Evolutionary conservation across 2,329 filamentous ascomycete genomes (phyloP), one percentile per base, ranked within the genome.

Genomic region (Colletotrichum abscissum): DNA sequence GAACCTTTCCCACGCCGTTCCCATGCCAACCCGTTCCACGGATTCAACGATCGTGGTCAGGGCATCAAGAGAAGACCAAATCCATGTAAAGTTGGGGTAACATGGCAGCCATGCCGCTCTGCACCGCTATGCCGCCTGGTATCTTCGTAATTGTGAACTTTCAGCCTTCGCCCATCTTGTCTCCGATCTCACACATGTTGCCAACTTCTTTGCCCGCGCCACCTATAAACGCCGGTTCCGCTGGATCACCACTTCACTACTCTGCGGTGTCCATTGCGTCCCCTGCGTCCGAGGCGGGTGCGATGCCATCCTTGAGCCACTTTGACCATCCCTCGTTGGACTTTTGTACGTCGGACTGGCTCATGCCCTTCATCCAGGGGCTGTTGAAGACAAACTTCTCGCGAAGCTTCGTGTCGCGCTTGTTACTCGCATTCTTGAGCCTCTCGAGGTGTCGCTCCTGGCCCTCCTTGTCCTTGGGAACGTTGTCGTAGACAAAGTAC

Each of bases 371-470:
- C 81, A 97, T 87, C 83, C 95, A 96, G 75, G 94, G 89, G 73
- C 92, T 92, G 87, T 95, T 93, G 84, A 92, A 92, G 75, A 97
- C 91, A 82, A 95, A 87, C 87, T 96, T 97, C 88, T 97, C 93
- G 75, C 90, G 89, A 79, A 95, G 85, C 81, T 91, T 93, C 77
- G 86, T 86, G 75, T 94, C 88, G 28, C 94, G 93, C 83, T 93
- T 90, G 73, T 92, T 90, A 62, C 81, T 83, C 16, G 86, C 77
- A 6, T 82, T 81, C 80, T 89, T 88, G 85, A 94, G 81, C 76
- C 86, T 83, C 78, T 84, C 83, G 7, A 84, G 82, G 30, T 83
- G 79, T 71, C 67, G 67, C 38, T 86, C 84, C 35, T 88, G 89
- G 78, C 92, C 91, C 79, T 95, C 93, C 76, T 91, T 89, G 22